A percentile compares a stretch with the other conserved stretches of the same genome.
Evolutionary conservation across 2,329 filamentous ascomycete genomes (phyloP).

Genomic region (Apiospora saccharicola): DNA sequence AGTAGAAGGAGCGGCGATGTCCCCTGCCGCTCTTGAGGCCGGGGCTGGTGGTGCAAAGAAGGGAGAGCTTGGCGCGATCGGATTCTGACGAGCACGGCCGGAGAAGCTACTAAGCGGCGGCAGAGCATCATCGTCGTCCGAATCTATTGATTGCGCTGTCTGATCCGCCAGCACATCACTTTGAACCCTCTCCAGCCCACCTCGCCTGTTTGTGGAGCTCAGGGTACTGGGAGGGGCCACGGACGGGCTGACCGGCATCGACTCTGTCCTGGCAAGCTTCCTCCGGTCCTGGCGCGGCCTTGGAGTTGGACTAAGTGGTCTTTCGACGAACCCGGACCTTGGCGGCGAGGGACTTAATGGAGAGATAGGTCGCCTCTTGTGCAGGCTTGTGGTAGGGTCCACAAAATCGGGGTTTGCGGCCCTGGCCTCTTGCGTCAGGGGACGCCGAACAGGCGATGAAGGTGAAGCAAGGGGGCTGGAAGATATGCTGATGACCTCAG

Average conservation of each 20-base stretch:
- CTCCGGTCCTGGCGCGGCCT: slow-evolving; percentile 24
- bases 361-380: slow-evolving; percentile 18
- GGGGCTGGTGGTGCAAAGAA: background rate
- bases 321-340: background rate
- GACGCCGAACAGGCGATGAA: slow-evolving; percentile 36
- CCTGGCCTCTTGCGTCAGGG: slow-evolving; percentile 27
- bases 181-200: slow-evolving; percentile 33
- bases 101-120: slow-evolving; percentile 37
- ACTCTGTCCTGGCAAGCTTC: slow-evolving; percentile 41
- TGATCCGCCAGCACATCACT: slow-evolving; percentile 31
- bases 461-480: slow-evolving; percentile 52
- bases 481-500: slow-evolving; percentile 52
- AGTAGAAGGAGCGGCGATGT: background rate
- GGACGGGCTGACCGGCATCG: slow-evolving; percentile 32
- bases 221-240: background rate
- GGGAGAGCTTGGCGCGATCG: background rate
- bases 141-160: slow-evolving; percentile 18
- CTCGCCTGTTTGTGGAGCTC: slow-evolving; percentile 1
- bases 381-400: background rate
- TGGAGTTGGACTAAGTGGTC: background rate
- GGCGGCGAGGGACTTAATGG: background rate
- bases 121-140: slow-evolving; percentile 33
- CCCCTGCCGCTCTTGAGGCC: background rate
- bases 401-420: background rate
- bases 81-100: slow-evolving; percentile 26